Evolutionary conservation across 1,284 basidiomycete species (phyloP).

Genomic region (Sporisorium graminicola): DNA sequence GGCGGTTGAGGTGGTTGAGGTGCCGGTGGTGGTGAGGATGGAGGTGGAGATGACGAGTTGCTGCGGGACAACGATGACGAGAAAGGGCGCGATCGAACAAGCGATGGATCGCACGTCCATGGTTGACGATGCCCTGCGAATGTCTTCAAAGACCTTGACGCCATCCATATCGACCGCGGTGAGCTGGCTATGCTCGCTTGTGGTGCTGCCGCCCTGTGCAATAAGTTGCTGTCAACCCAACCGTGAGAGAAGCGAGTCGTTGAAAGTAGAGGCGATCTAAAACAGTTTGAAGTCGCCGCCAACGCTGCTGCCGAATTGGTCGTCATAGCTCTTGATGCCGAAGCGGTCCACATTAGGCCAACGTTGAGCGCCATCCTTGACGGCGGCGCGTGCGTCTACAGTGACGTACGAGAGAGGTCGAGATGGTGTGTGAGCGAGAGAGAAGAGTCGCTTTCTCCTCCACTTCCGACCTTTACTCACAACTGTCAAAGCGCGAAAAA

Average conservation of each 20-base stretch:
- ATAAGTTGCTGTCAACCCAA: not conserved
- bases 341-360: constrained; percentile 16
- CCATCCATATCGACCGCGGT: not conserved
- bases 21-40: constrained; percentile 73
- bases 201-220: not conserved
- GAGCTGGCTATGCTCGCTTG: not conserved
- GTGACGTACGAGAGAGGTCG: not conserved
- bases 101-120: not conserved
- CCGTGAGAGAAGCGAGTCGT: not conserved
- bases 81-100: not conserved
- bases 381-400: not conserved
- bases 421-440: constrained; percentile 4
- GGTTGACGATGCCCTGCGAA: not conserved
- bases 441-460: not conserved
- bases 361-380: constrained; percentile 14
- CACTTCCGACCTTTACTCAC: not conserved
- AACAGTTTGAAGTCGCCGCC: not conserved
- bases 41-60: constrained; percentile 60
- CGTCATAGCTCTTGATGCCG: constrained; percentile 1
- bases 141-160: not conserved
- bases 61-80: constrained; percentile 10
- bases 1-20: constrained; percentile 67
- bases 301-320: not conserved
- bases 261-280: not conserved
- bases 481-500: no score